Conservation (phyloP, 2,329 filamentous ascomycete species). For the Trichoderma lentiforme region DNA sequence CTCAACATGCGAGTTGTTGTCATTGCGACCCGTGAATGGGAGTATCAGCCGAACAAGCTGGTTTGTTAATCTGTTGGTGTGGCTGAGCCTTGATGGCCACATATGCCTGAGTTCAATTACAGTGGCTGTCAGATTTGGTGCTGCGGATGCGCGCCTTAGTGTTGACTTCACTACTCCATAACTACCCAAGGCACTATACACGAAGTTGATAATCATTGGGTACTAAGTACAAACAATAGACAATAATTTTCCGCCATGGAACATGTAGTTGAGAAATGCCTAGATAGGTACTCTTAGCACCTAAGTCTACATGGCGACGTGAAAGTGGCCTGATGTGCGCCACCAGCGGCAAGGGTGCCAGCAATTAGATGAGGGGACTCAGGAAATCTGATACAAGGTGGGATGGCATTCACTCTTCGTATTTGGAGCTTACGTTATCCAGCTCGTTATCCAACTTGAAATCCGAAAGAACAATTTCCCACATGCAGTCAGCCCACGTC, state of each 20-base stretch:
- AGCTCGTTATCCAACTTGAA: too few species aligned
- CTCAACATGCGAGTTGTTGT: accelerated
- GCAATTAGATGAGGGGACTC: too few species aligned
- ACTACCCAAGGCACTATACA: not conserved
- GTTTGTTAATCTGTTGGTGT: not conserved
- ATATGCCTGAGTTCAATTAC: too few species aligned
- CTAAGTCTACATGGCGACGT: not conserved
- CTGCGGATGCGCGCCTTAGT: not conserved
- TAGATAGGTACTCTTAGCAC: not conserved
- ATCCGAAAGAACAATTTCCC: too few species aligned
- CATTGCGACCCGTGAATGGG: not conserved
- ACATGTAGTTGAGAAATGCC: not conserved
- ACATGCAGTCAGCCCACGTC: not conserved
- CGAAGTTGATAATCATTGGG: not conserved
- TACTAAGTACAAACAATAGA: not conserved
- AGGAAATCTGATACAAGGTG: too few species aligned
- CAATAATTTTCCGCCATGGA: not conserved
- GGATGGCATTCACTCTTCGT: too few species aligned
- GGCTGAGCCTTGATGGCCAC: not conserved
- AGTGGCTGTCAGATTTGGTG: not conserved
- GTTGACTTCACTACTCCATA: too few species aligned
- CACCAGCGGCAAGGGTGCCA: too few species aligned
- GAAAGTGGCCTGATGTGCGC: not conserved
- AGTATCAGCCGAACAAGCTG: not conserved
- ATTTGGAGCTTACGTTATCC: too few species aligned